Percentiles rank a stretch among this genome's conserved stretches.
These are phyloP conservation scores for Gryganskiella cystojenkinii DNA, from an alignment of 192 early-diverging fungal species.

Conservation along the genomic window DNA sequence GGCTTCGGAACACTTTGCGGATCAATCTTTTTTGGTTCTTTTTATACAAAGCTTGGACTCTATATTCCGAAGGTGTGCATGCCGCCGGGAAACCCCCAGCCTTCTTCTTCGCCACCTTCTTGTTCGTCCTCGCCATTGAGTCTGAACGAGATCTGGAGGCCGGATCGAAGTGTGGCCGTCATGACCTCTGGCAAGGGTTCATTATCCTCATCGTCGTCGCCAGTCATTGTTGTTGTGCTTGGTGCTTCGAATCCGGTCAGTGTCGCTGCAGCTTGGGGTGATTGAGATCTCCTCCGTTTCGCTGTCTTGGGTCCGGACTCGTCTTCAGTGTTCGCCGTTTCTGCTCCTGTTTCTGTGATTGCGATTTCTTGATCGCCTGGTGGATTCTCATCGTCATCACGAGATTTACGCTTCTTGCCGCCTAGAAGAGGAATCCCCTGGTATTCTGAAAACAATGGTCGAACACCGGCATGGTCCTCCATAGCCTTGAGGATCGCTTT, in stretches of 20 bases:
- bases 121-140: constrained; percentile 31
- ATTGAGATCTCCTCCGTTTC: constrained; percentile 3
- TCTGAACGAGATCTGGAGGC: constrained; percentile 22
- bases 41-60: too few relatives aligned
- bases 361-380: too few relatives aligned
- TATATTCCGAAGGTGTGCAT: background rate
- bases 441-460: too few relatives aligned
- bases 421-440: too few relatives aligned
- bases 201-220: background rate
- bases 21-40: too few relatives aligned
- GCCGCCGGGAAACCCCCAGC: constrained; percentile 15
- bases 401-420: too few relatives aligned
- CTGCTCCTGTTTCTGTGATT: background rate
- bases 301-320: background rate
- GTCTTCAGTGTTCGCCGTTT: background rate
- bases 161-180: constrained; percentile 27
- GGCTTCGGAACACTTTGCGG: too few relatives aligned
- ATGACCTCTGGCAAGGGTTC: constrained; percentile 5
- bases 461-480: background rate
- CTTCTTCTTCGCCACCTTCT: constrained; percentile 12
- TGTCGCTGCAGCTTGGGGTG: background rate
- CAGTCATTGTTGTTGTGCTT: background rate
- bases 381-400: too few relatives aligned
- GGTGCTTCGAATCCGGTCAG: too few relatives aligned
- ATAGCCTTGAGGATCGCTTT: background rate